Evolutionary conservation across 805 yeast species (phyloP).

Genomic region (Ogataea philodendri): DNA sequence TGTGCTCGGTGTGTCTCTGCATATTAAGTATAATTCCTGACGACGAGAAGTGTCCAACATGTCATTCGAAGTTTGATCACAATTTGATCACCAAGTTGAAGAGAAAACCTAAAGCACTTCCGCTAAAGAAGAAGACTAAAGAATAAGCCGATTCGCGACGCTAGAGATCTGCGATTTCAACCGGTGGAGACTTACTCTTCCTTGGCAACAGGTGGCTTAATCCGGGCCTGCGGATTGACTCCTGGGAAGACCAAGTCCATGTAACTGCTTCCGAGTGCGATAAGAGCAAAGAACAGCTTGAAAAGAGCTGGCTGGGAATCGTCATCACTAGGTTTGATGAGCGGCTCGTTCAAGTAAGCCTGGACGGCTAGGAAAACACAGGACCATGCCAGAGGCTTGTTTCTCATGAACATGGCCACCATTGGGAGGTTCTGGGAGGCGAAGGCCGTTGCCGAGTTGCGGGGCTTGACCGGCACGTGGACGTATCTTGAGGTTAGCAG

Average conservation of each 20-base stretch:
- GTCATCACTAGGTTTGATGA: conserved; percentile 29
- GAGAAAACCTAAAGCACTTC: conserved; percentile 49
- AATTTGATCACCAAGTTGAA: conserved; percentile 55
- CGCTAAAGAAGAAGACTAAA: conserved; percentile 27
- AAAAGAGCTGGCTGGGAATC: conserved; percentile 46
- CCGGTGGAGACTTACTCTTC: neutral
- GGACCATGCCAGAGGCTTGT: conserved; percentile 56
- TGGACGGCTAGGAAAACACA: conserved; percentile 52
- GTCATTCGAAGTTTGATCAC: conserved; percentile 74
- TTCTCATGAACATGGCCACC: conserved; percentile 63
- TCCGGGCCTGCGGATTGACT: conserved; percentile 33
- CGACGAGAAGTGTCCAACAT: conserved; percentile 75
- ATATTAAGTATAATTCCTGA: conserved; percentile 69
- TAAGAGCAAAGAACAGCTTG: conserved; percentile 44
- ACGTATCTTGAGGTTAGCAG: conserved; percentile 35
- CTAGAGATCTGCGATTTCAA: neutral
- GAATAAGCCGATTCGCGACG: conserved; percentile 4
- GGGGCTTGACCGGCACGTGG: conserved; percentile 47
- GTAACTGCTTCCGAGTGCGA: conserved; percentile 49
- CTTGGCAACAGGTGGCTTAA: conserved; percentile 11
- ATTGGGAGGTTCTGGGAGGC: conserved; percentile 55
- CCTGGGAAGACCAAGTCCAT: conserved; percentile 50
- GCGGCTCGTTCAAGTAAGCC: conserved; percentile 42
- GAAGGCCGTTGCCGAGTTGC: conserved; percentile 45
- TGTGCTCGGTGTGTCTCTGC: conserved; percentile 92